Evolutionary conservation across 176 grass and related monocot species (phyloP).

Genomic region (Musa itinerans): DNA sequence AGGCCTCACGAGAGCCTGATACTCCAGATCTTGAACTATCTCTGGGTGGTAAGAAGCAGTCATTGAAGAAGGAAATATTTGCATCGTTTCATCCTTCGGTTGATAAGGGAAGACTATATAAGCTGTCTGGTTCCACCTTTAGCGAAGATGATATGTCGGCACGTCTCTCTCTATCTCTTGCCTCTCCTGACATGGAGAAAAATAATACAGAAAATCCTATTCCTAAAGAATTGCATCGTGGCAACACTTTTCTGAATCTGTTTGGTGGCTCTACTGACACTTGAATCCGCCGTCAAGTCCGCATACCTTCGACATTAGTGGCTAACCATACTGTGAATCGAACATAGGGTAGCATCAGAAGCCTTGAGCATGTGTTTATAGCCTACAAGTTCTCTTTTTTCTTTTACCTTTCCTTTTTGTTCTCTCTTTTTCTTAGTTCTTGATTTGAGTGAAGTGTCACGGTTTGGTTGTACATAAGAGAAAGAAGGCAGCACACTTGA

Average conservation of each 20-base stretch:
- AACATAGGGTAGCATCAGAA: not conserved
- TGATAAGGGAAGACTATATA: not conserved
- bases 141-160: not conserved
- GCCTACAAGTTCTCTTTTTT: not conserved
- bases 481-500: no score
- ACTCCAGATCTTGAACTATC: conserved; percentile 1
- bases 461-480: no score
- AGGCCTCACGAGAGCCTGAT: not conserved
- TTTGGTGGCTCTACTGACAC: not conserved
- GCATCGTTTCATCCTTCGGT: not conserved
- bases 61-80: not conserved
- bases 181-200: not conserved
- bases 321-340: not conserved
- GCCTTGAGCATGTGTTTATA: not conserved
- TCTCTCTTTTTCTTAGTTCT: no score
- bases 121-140: not conserved
- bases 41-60: not conserved
- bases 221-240: not conserved
- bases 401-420: not conserved
- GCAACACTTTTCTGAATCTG: not conserved
- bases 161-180: not conserved
- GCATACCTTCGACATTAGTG: not conserved
- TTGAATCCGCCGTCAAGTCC: not conserved
- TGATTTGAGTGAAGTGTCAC: no score
- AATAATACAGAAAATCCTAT: not conserved